Conservation (phyloP, 2,329 filamentous ascomycete species). For the Pseudogymnoascus sp. region DNA sequence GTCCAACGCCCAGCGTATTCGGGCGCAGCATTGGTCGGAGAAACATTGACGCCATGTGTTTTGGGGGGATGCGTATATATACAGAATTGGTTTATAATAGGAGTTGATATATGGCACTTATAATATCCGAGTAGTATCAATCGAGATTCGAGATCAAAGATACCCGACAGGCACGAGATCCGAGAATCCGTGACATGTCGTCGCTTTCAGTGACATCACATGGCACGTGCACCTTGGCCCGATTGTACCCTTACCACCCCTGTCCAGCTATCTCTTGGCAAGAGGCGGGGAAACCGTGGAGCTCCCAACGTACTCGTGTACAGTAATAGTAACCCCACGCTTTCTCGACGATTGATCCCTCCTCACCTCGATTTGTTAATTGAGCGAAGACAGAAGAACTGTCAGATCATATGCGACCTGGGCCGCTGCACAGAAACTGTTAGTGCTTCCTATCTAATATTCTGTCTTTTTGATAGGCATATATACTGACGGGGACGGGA, state of each 20-base stretch:
- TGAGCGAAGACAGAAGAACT: not conserved
- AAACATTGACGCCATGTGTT: conserved; percentile 25
- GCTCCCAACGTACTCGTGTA: conserved; percentile 3
- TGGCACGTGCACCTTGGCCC: conserved; percentile 2
- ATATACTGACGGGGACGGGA: not conserved
- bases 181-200: not conserved
- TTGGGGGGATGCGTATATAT: not conserved
- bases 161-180: not conserved
- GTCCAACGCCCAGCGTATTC: conserved; percentile 28
- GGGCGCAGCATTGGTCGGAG: conserved; percentile 27
- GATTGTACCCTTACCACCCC: not conserved
- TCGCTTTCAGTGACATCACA: not conserved
- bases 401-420: not conserved
- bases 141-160: not conserved
- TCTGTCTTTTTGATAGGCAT: not conserved
- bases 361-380: not conserved
- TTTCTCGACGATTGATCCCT: conserved; percentile 1
- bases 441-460: not conserved
- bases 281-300: not conserved
- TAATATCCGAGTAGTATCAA: not conserved
- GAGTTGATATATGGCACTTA: not conserved
- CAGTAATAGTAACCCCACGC: conserved; percentile 7
- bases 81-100: not conserved
- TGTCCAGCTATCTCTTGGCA: not conserved
- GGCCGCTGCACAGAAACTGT: not conserved